Conservation (phyloP, 2,329 filamentous ascomycete genomes). For the Pseudogymnoascus sp. region DNA sequence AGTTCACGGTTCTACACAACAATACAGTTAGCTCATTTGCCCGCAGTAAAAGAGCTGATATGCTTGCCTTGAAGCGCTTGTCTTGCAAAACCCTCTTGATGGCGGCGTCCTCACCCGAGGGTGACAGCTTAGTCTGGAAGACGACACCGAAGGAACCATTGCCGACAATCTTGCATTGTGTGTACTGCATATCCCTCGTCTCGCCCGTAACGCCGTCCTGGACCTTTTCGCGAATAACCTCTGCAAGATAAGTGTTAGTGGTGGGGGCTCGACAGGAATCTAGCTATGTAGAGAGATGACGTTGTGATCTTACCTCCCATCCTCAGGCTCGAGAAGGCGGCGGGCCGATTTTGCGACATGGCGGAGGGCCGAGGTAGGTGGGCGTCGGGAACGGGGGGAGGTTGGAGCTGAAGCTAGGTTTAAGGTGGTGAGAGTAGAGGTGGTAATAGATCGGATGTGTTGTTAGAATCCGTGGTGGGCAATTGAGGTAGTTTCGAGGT, state of each 20-base stretch:
- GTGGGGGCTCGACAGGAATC: constrained; percentile 11
- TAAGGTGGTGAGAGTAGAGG: neutral
- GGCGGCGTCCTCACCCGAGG: constrained; percentile 95
- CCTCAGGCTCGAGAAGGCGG: constrained; percentile 79
- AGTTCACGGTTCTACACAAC: constrained; percentile 81
- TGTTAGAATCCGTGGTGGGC: constrained; percentile 50
- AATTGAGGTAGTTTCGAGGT: constrained; percentile 26
- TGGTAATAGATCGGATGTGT: constrained; percentile 22
- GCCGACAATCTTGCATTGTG: constrained; percentile 98
- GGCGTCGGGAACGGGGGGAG: constrained; percentile 30
- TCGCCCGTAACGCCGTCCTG: constrained; percentile 97
- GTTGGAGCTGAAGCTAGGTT: constrained; percentile 35
- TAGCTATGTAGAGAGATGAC: constrained; percentile 3
- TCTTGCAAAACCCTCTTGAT: constrained; percentile 99
- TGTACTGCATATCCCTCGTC: constrained; percentile 94
- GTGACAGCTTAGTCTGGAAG: constrained; percentile 97
- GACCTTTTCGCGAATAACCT: constrained; percentile 97
- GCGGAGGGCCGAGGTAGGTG: neutral
- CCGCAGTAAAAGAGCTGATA: neutral
- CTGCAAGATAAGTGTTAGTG: constrained; percentile 42
- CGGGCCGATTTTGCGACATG: constrained; percentile 89
- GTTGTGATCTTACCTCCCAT: constrained; percentile 74
- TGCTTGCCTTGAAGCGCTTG: constrained; percentile 94
- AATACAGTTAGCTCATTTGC: constrained; percentile 26
- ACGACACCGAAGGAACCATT: constrained; percentile 98